Conservation (phyloP, 2,329 filamentous ascomycete species). For the Phaeosphaeriaceae sp. region DNA sequence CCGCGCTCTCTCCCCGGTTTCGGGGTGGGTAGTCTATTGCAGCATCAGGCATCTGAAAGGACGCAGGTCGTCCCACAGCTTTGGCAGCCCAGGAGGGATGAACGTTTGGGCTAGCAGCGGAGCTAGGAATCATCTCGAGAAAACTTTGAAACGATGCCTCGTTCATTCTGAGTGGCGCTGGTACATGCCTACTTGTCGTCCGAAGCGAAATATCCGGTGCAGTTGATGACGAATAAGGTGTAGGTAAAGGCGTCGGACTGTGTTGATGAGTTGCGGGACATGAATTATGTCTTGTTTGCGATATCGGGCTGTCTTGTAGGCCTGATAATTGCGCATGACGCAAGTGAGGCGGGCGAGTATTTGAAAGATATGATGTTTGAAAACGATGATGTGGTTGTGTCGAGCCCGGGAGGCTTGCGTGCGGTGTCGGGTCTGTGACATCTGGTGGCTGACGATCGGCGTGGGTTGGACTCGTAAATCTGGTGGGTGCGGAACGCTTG, state of each 20-base stretch:
- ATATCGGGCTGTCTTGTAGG: slow-evolving; percentile 2
- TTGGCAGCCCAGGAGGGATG: slow-evolving; percentile 16
- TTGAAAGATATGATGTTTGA: slow-evolving; percentile 3
- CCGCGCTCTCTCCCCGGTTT: neutral
- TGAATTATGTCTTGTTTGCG: slow-evolving; percentile 21
- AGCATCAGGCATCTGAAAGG: slow-evolving; percentile 14
- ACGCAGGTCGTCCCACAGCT: slow-evolving; percentile 22
- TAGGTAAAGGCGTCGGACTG: slow-evolving; percentile 7
- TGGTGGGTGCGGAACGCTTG: slow-evolving; percentile 23
- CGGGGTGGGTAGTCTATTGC: slow-evolving; percentile 9
- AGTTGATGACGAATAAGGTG: slow-evolving; percentile 17
- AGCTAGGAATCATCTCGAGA: slow-evolving; percentile 8
- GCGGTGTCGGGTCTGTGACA: slow-evolving; percentile 29
- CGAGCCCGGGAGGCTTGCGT: slow-evolving; percentile 9
- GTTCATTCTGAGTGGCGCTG: neutral
- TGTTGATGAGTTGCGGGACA: slow-evolving; percentile 26
- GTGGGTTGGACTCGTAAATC: slow-evolving; percentile 24
- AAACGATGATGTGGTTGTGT: slow-evolving; percentile 8
- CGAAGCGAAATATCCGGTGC: slow-evolving; percentile 1
- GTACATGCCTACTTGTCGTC: neutral
- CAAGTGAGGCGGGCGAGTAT: slow-evolving; percentile 7
- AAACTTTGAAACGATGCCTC: slow-evolving; percentile 8
- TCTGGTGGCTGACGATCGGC: slow-evolving; percentile 28
- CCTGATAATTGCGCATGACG: neutral
- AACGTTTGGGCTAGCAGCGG: slow-evolving; percentile 10